These are phyloP conservation scores for Phytophthora vignae DNA, from an alignment of 352 stramenopile species.

Conservation along the genomic window DNA sequence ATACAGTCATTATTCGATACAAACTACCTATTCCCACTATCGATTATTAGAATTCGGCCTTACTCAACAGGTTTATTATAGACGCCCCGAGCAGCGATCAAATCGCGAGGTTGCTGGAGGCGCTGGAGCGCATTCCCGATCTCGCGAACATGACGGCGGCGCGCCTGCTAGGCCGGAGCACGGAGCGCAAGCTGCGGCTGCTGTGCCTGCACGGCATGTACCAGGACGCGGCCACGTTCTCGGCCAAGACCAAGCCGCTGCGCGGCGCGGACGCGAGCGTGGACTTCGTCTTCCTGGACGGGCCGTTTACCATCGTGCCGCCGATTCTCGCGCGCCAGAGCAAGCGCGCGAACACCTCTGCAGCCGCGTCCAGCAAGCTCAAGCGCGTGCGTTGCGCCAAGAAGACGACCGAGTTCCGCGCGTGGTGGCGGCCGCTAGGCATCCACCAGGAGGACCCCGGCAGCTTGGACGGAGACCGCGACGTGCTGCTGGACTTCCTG, in stretches of 20 bases:
- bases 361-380: conserved; percentile 15
- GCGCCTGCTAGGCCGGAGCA: conserved; percentile 19
- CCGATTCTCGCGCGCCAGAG: conserved; percentile 66
- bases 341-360: conserved; percentile 27
- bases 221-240: conserved; percentile 76
- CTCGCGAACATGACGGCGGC: conserved; percentile 24
- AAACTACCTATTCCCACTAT: too few relatives aligned
- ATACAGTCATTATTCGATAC: too few relatives aligned
- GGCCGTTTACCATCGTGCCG: conserved; percentile 75
- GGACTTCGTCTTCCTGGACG: conserved; percentile 81
- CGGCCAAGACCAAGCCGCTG: conserved; percentile 74
- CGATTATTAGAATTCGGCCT: too few relatives aligned
- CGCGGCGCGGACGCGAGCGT: conserved; percentile 38
- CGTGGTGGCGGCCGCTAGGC: conserved; percentile 76
- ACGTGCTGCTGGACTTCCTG: conserved; percentile 66
- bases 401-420: conserved; percentile 70
- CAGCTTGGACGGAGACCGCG: conserved; percentile 61
- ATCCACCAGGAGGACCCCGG: conserved; percentile 55
- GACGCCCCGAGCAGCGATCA: conserved; percentile 3
- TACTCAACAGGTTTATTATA: background rate
- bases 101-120: conserved; percentile 15
- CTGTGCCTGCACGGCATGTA: conserved; percentile 90
- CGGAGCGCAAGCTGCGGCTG: conserved; percentile 61
- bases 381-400: conserved; percentile 56
- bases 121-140: conserved; percentile 19